Conservation (phyloP, 2,329 filamentous ascomycete species). For the Nemania abortiva region DNA sequence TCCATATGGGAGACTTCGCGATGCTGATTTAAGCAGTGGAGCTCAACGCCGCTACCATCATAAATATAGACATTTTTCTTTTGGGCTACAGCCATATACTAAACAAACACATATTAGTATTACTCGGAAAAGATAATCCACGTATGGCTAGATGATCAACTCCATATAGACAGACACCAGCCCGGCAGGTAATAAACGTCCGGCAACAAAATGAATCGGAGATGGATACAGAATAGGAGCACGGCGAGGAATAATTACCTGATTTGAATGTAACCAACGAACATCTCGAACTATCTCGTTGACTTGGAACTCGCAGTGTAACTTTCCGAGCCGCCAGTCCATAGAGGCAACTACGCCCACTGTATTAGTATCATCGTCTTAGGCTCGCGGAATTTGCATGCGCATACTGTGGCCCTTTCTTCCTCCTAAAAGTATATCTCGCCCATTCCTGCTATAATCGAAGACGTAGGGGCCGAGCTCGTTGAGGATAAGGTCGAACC, state of each 20-base stretch:
- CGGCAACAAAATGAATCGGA: neutral
- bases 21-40: slow-evolving; percentile 92
- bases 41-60: slow-evolving; percentile 82
- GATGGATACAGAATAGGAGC: neutral
- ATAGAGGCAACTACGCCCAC: slow-evolving; percentile 78
- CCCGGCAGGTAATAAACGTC: neutral
- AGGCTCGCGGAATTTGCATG: neutral
- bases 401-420: slow-evolving; percentile 80
- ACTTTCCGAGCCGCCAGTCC: slow-evolving; percentile 93
- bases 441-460: slow-evolving; percentile 91
- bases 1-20: slow-evolving; percentile 93
- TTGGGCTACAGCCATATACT: slow-evolving; percentile 69
- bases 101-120: slow-evolving; percentile 20
- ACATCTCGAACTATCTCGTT: slow-evolving; percentile 91
- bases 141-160: too few species aligned
- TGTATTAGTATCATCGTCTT: slow-evolving; percentile 24
- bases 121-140: neutral
- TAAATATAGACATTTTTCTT: slow-evolving; percentile 99
- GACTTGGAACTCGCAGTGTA: slow-evolving; percentile 91
- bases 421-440: slow-evolving; percentile 85
- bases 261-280: slow-evolving; percentile 88
- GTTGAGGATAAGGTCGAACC: slow-evolving; percentile 88
- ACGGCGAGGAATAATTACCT: slow-evolving; percentile 30
- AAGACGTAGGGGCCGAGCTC: slow-evolving; percentile 86
- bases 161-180: too few species aligned